These are phyloP conservation scores for Brassica incana DNA, from an alignment of 345 rosid genomes.

Conservation along the genomic window DNA sequence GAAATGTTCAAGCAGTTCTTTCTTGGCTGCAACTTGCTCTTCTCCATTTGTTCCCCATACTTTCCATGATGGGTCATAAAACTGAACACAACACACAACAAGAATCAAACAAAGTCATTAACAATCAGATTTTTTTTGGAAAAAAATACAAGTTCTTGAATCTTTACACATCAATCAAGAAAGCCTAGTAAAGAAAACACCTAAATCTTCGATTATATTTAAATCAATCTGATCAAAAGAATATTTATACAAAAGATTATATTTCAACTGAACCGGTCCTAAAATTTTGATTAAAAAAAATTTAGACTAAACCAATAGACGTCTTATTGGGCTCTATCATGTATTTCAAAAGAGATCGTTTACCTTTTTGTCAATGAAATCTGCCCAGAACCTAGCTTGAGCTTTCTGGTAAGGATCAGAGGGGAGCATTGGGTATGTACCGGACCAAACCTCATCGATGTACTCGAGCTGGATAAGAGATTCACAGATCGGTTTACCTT, in stretches of 20 bases:
- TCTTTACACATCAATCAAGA: not conserved
- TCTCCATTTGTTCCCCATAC: conserved; percentile 52
- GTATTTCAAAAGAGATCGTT: not conserved
- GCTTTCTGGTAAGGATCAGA: conserved; percentile 12
- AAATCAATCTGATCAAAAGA: not conserved
- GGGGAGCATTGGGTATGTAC: not conserved
- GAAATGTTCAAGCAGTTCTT: conserved; percentile 51
- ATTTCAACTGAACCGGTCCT: too few relatives aligned
- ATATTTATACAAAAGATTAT: not conserved
- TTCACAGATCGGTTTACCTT: conserved; percentile 8
- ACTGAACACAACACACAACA: not conserved
- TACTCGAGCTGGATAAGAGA: conserved; percentile 12
- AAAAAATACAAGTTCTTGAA: not conserved
- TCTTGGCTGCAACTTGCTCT: conserved; percentile 48
- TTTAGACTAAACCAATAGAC: too few relatives aligned
- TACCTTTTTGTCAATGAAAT: conserved; percentile 12
- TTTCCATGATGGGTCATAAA: conserved; percentile 20
- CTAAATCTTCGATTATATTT: not conserved
- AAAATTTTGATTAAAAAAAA: too few relatives aligned
- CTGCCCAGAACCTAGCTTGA: not conserved
- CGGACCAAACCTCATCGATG: conserved; percentile 10
- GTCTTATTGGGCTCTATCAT: not conserved
- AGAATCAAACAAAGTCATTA: not conserved
- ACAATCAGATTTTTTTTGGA: not conserved
- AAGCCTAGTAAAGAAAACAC: not conserved